Percentiles rank a stretch among this genome's conserved stretches.
Conservation (phyloP, 73 alveolate species). For the Diophrys sp. region DNA sequence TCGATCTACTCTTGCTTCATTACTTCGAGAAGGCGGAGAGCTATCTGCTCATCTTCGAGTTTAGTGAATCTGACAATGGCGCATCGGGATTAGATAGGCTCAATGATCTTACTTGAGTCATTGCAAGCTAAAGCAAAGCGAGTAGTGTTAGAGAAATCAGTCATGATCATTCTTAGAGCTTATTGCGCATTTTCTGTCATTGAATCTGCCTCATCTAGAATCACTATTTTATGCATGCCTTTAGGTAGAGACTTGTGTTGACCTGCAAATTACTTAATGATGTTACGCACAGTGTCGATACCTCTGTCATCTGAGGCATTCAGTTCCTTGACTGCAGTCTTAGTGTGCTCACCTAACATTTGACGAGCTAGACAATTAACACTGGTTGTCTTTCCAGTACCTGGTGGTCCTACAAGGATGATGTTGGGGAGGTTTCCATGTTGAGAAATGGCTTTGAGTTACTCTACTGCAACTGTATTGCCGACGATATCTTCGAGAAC, state of each 20-base stretch:
- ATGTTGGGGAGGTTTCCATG: conserved; percentile 97
- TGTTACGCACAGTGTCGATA: conserved; percentile 98
- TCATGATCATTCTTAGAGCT: conserved; percentile 89
- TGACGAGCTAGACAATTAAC: conserved; percentile 97
- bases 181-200: conserved; percentile 99
- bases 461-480: conserved; percentile 85
- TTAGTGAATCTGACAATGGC: conserved; percentile 96
- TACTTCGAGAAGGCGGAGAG: conserved; percentile 72
- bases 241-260: conserved; percentile 94
- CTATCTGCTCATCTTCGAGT: conserved; percentile 86
- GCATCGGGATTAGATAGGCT: conserved; percentile 98
- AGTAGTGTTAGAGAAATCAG: conserved; percentile 91
- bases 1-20: conserved; percentile 56
- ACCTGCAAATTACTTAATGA: conserved; percentile 97
- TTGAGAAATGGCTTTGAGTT: conserved; percentile 88
- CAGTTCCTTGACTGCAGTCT: conserved; percentile 89
- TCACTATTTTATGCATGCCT: conserved; percentile 95
- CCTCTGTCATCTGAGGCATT: conserved; percentile 97
- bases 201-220: conserved; percentile 99
- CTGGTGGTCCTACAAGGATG: conserved; percentile 99
- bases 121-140: conserved; percentile 98
- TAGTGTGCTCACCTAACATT: conserved; percentile 80
- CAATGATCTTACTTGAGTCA: conserved; percentile 97
- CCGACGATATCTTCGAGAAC: conserved; percentile 94
- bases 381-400: conserved; percentile 98